Evolutionary conservation across 108 stramenopile species (phyloP), one percentile per base, ranked within the genome.

Genomic region (Cyclotella atomus): DNA sequence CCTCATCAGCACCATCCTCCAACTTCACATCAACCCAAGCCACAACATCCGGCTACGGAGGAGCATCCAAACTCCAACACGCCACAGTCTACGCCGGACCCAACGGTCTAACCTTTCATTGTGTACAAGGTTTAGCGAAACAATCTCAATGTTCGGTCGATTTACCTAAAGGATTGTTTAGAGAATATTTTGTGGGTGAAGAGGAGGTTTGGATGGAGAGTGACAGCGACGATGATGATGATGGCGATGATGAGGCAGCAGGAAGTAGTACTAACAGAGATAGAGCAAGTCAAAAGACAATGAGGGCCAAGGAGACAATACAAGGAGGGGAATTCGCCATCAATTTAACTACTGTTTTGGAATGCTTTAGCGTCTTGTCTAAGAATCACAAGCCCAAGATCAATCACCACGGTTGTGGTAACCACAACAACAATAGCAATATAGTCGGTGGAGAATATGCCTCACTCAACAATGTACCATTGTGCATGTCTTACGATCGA

Each of bases 81-180:
- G 85, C 84, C 27, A 88, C 87, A 19, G 86, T 90, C 15, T 87
- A 83, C 65, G 85, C 85, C 12, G 75, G 74, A 30, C 76, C 79
- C 14, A 57, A 61, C 12, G 78, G 75, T 17, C 45, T 90, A 0
- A 88, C 89, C 9, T 90, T 90, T 75, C 89, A 90, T 47, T 87
- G 85, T 0, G 65, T 68, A 44, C 77, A 85, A 34, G 87, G 87
- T 10, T 43, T 68, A n/a, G 74, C 85, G 25, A 66, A 68, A 32
- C 87, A 88, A 47, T 65, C 66, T 63, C 87, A 88, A 49, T 87
- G 87, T 16, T 73, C 67, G 47, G 84, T 90, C 8, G 89, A 90
- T 47, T 69, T 88, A 68, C 87, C 77, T 19, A 79, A 83, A 46
- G 84, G 75, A 21, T 53, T 88, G 73, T 90, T 88, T 81, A 65